Percentiles rank a stretch among this genome's conserved stretches.
Evolutionary conservation across 148 eudicot genomes (phyloP).

Genomic region (Cornus suecica): DNA sequence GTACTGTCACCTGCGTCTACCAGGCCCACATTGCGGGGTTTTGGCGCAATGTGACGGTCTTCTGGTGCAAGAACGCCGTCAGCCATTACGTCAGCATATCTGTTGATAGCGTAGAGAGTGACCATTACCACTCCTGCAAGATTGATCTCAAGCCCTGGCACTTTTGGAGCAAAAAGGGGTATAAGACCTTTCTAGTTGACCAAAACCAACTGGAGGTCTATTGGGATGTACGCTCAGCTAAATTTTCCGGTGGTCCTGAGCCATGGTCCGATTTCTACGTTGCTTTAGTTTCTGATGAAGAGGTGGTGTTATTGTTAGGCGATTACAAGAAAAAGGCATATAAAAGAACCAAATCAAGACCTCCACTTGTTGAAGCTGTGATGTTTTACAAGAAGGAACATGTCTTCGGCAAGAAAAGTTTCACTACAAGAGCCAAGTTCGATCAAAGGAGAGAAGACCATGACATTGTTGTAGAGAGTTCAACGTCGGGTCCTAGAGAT

Average conservation of each 20-base stretch:
- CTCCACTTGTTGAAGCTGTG: constrained; percentile 55
- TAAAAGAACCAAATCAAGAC: constrained; percentile 65
- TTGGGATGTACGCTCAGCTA: constrained; percentile 83
- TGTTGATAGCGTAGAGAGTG: constrained; percentile 51
- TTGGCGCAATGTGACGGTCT: constrained; percentile 72
- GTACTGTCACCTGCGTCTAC: constrained; percentile 54
- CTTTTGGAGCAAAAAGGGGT: constrained; percentile 84
- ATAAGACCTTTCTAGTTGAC: constrained; percentile 63
- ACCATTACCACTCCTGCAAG: constrained; percentile 51
- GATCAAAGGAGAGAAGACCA: constrained; percentile 27
- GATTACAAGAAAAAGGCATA: constrained; percentile 73
- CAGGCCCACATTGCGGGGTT: constrained; percentile 58
- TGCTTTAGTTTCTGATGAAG: constrained; percentile 71
- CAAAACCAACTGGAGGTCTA: constrained; percentile 55
- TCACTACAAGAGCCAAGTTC: constrained; percentile 31
- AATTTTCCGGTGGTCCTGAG: constrained; percentile 68
- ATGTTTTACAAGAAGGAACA: constrained; percentile 60
- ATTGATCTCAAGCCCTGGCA: constrained; percentile 90
- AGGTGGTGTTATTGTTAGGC: constrained; percentile 68
- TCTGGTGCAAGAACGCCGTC: constrained; percentile 71
- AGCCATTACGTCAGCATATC: constrained; percentile 50
- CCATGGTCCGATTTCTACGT: constrained; percentile 71
- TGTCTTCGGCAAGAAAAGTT: constrained; percentile 39
- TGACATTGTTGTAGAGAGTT: constrained; percentile 46
- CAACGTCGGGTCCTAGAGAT: constrained; percentile 42